A percentile compares a stretch with the other conserved stretches of the same genome.
These are phyloP conservation scores for Cercospora sojina DNA, from an alignment of 2,329 filamentous ascomycete genomes.

Conservation along the genomic window DNA sequence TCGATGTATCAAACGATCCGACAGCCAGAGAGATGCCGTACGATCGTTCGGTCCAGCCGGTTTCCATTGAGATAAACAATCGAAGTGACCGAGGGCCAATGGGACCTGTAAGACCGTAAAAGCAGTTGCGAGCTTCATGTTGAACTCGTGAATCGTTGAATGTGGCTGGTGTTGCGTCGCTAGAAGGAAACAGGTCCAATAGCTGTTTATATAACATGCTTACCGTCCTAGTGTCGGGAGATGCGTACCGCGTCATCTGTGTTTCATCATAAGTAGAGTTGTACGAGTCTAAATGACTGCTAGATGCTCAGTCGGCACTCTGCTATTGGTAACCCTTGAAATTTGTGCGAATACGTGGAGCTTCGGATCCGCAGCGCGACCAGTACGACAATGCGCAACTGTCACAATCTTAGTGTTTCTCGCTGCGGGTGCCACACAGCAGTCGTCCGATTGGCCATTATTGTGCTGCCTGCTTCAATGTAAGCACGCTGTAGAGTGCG, in stretches of 20 bases:
- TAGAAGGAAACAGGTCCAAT: background rate
- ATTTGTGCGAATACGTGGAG: background rate
- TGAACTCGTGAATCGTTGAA: background rate
- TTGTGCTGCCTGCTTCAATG: background rate
- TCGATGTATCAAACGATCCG: background rate
- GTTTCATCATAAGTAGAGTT: background rate
- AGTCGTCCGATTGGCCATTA: background rate
- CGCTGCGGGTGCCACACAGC: background rate
- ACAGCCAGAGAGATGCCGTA: background rate
- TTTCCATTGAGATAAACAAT: slow-evolving; percentile 1
- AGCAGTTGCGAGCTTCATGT: background rate
- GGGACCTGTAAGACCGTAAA: background rate
- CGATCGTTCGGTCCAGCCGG: slow-evolving; percentile 5
- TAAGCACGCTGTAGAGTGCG: background rate
- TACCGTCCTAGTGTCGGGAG: background rate
- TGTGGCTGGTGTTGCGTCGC: background rate
- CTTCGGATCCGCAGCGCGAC: background rate
- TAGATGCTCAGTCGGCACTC: background rate
- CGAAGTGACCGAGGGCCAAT: background rate
- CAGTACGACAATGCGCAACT: background rate
- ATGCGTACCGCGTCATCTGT: background rate
- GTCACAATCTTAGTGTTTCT: background rate
- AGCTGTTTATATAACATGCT: background rate
- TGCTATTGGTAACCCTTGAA: background rate
- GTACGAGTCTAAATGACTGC: background rate